Base-by-base conservation (phyloP, 306 rosid species). In the Quillaja saponaria region DNA sequence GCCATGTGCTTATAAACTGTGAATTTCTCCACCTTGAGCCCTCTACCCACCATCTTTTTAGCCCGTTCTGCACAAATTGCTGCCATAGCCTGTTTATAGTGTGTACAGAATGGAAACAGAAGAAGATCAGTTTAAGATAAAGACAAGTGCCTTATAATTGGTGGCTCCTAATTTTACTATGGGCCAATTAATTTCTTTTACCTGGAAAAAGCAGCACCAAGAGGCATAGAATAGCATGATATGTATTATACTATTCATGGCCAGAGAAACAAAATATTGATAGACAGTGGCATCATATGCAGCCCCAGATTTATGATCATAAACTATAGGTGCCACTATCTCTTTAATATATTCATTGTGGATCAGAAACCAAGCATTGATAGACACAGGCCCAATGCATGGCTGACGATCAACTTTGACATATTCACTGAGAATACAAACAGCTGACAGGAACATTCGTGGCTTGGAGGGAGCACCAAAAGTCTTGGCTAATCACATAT, bases 51-150 rank as follows among this genome's bases (percentile, higher is more conserved):
- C 72, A 49, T 6, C 37, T 39, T 58, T 19, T 17, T 10, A 49
- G 10, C 49, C 44, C 47, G 58, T 54, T 54, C 28, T 34, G 37
- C 70, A 54, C 25, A 55, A 46, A 40, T 54, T 46, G 40, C 49
- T 55, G 54, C 49, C 54, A 35, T 45, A 72, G 49, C 79, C 72
- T 72, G 46, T 18, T 28, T 31, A 57, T 17, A 56, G 13, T 33
- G 13, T 33, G 55, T 10, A 18, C 12, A 57, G 57, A 40, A 49
- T 21, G 28, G 44, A 13, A 48, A 49, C n/a, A 19, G 1, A 57
- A 51, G 21, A 20, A 6, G 1, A 14, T 34, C 12, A 40, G 21
- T 64, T 12, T n/a, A n/a, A 17, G 41, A 11, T 38, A 40, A 14
- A 21, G 8, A 14, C 44, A 25, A 20, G 54, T 16, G 40, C 42